Percentiles rank a stretch among this genome's conserved stretches.
Conservation (phyloP, 1,284 basidiomycete species). For the Sutorius eximius region DNA sequence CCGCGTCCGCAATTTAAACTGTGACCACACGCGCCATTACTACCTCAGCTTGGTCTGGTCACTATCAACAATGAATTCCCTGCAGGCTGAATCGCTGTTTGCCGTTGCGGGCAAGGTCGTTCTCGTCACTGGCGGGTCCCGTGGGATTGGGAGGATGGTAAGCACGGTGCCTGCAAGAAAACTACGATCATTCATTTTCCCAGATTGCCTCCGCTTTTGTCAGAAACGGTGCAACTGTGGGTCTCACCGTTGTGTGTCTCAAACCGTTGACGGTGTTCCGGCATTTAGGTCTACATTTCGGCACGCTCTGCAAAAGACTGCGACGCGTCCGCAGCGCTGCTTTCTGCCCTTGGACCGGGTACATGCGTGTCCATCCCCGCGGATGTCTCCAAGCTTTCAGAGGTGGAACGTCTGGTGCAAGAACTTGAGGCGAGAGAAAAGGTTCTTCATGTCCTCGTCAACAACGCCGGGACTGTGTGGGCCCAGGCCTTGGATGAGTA, state of each 20-base stretch:
- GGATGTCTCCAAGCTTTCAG: constrained; percentile 59
- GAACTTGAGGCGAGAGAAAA: constrained; percentile 54
- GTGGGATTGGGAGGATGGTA: constrained; percentile 72
- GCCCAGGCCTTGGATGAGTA: constrained; percentile 56
- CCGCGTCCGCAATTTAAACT: background rate
- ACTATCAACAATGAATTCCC: constrained; percentile 37
- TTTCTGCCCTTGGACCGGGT: constrained; percentile 57
- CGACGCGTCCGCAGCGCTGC: constrained; percentile 53
- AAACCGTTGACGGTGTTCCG: background rate
- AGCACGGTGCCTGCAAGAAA: constrained; percentile 19
- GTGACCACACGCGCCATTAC: background rate
- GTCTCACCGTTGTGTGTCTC: background rate
- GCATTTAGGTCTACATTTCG: constrained; percentile 62
- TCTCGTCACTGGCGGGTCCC: constrained; percentile 70
- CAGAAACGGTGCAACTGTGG: constrained; percentile 61
- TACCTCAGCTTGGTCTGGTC: background rate
- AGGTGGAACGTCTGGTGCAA: constrained; percentile 54
- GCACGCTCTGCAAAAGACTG: constrained; percentile 61
- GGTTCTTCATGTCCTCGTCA: constrained; percentile 60
- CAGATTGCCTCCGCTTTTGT: constrained; percentile 71
- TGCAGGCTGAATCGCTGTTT: constrained; percentile 50
- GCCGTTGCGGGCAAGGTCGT: constrained; percentile 61
- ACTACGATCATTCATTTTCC: background rate
- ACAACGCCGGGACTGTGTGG: constrained; percentile 72
- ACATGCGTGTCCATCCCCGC: constrained; percentile 58